phyloP scores from a whole-genome alignment of 148 eudicot species.

The Simmondsia chinensis region DNA sequence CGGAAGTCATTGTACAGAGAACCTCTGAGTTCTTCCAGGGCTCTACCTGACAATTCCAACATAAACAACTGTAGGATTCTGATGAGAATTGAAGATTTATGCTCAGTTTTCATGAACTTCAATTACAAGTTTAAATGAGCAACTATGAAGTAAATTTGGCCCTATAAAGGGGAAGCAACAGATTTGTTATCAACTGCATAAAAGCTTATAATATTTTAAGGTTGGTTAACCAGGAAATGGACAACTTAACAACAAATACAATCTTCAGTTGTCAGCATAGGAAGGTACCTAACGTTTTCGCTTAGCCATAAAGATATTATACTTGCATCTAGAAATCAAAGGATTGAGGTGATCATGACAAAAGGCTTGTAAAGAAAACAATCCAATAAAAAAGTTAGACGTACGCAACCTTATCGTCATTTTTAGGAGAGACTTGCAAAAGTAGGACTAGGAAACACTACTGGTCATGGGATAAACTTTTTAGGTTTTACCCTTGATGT shows the following conservation, averaged over 20 bases:
- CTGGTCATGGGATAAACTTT: too few species aligned
- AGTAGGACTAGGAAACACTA: not conserved
- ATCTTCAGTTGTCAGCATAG: too few species aligned
- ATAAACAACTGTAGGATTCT: not conserved
- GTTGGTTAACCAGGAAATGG: too few species aligned
- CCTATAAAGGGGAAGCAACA: too few species aligned
- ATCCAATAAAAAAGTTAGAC: not conserved
- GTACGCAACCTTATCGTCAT: not conserved
- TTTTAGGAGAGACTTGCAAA: not conserved
- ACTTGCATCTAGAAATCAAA: not conserved
- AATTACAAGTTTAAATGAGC: not conserved
- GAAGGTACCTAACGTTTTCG: not conserved
- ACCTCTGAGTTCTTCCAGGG: slow-evolving; percentile 82
- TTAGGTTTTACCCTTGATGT: too few species aligned
- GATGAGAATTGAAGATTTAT: not conserved
- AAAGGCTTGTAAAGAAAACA: not conserved
- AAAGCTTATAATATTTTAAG: too few species aligned
- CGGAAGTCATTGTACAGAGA: slow-evolving; percentile 64
- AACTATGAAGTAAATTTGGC: too few species aligned
- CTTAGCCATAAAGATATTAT: not conserved
- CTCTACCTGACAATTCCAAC: slow-evolving; percentile 36
- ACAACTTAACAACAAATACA: too few species aligned
- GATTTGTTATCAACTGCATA: too few species aligned
- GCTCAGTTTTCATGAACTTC: not conserved
- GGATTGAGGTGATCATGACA: not conserved